phyloP scores from a whole-genome alignment of 2,329 filamentous ascomycete genomes.

The Karstenula rhodostoma region DNA sequence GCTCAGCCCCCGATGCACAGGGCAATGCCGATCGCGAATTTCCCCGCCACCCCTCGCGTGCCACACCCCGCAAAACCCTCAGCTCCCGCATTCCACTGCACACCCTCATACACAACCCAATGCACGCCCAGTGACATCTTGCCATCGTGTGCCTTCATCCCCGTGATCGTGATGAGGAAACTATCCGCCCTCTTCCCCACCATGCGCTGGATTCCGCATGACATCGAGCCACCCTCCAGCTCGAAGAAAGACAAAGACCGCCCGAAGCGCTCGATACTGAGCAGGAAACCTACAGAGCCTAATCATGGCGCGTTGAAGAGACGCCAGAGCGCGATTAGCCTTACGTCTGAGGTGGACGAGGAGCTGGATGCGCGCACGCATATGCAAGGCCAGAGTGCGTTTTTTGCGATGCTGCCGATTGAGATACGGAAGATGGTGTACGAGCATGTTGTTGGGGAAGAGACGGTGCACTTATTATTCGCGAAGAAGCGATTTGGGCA shows the following conservation, averaged over 20 bases:
- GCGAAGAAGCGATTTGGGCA: conserved; percentile 41
- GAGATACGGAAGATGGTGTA: conserved; percentile 45
- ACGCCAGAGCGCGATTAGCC: conserved; percentile 19
- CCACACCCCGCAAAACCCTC: neutral
- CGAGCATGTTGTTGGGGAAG: conserved; percentile 37
- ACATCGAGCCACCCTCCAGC: conserved; percentile 24
- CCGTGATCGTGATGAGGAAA: neutral
- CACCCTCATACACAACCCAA: neutral
- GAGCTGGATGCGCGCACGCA: conserved; percentile 38
- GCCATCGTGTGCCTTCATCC: neutral
- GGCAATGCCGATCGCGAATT: conserved; percentile 11
- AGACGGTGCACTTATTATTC: conserved; percentile 42
- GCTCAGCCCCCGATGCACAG: conserved; percentile 9
- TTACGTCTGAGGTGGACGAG: conserved; percentile 28
- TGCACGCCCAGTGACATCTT: neutral
- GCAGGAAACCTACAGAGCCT: conserved; percentile 3
- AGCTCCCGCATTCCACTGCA: neutral
- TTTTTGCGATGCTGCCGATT: conserved; percentile 42
- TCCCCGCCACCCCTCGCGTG: conserved; percentile 11
- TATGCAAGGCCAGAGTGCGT: conserved; percentile 37
- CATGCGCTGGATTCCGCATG: conserved; percentile 39
- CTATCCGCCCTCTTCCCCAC: conserved; percentile 22
- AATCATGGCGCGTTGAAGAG: conserved; percentile 16
- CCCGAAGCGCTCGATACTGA: conserved; percentile 7
- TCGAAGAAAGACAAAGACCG: conserved; percentile 13